Conservation (phyloP, 768 basidiomycete species). For the Leccinum truebloodii region DNA sequence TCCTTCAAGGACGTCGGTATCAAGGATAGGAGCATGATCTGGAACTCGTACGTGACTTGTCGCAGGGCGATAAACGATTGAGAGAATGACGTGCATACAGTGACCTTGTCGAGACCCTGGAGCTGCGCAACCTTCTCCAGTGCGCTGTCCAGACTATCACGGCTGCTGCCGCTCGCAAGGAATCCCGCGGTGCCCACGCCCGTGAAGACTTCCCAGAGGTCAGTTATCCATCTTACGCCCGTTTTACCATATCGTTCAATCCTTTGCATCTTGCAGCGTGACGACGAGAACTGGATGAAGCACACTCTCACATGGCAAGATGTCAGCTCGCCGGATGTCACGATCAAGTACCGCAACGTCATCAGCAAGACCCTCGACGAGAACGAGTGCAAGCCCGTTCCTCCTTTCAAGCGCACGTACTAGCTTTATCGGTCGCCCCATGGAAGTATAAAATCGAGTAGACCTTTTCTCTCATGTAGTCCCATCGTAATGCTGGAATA, state of each 20-base stretch:
- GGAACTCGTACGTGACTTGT: constrained; percentile 84
- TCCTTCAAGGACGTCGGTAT: constrained; percentile 90
- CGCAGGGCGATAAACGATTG: constrained; percentile 1
- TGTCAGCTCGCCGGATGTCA: constrained; percentile 73
- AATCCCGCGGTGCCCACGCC: constrained; percentile 97
- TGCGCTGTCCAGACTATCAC: constrained; percentile 96
- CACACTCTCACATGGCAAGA: constrained; percentile 94
- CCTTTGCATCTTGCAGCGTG: constrained; percentile 55
- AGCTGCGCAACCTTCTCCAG: constrained; percentile 94
- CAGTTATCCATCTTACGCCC: constrained; percentile 21
- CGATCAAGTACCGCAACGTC: constrained; percentile 86
- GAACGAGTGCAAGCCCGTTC: constrained; percentile 94
- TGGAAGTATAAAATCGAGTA: constrained; percentile 10
- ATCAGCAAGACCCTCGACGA: constrained; percentile 88
- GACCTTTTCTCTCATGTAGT: constrained; percentile 11
- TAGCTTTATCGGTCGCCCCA: constrained; percentile 33
- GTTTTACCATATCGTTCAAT: neutral
- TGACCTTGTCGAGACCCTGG: constrained; percentile 95
- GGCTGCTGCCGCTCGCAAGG: constrained; percentile 90
- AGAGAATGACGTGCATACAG: constrained; percentile 39
- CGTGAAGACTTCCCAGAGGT: constrained; percentile 98
- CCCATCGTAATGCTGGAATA: constrained; percentile 12
- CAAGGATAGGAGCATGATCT: constrained; percentile 99
- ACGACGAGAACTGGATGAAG: constrained; percentile 94
- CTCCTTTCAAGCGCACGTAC: constrained; percentile 97